These are phyloP conservation scores for Ophiocordyceps camponoti-rufipedis DNA, from an alignment of 2,329 filamentous ascomycete species.

Conservation along the genomic window DNA sequence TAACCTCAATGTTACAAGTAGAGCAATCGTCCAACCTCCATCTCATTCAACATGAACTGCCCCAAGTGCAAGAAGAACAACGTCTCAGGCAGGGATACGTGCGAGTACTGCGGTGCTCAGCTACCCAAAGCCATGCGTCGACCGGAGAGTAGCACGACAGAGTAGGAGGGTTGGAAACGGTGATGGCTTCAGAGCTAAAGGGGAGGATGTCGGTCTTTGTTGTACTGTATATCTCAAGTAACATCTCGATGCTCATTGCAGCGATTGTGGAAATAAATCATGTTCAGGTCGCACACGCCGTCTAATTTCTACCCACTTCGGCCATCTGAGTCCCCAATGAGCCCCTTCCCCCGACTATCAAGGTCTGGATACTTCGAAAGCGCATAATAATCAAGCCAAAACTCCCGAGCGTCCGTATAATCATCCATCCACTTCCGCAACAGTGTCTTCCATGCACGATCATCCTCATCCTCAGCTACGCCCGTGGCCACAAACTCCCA, in stretches of 20 bases:
- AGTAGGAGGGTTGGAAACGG: not conserved
- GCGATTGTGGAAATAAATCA: too few species aligned
- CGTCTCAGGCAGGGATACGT: not conserved
- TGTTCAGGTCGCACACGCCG: too few species aligned
- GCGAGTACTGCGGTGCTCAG: constrained; percentile 1
- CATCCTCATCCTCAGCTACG: constrained; percentile 11
- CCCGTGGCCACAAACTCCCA: constrained; percentile 13
- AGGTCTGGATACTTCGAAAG: constrained; percentile 1
- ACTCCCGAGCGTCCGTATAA: too few species aligned
- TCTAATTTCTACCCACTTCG: not conserved
- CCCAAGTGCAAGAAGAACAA: constrained; percentile 1
- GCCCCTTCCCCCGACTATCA: not conserved
- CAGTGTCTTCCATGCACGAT: constrained; percentile 7
- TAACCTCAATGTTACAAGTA: not conserved
- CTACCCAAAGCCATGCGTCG: not conserved
- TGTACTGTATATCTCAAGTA: not conserved
- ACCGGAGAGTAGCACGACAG: not conserved
- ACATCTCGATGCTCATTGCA: too few species aligned
- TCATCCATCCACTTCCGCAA: constrained; percentile 1
- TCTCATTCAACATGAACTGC: constrained; percentile 1
- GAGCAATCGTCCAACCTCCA: not conserved
- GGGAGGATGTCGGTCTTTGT: not conserved
- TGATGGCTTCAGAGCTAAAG: not conserved
- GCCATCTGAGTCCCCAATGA: not conserved
- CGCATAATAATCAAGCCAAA: constrained; percentile 1